phyloP scores from a whole-genome alignment of 768 basidiomycete species.

The Pleurotus cornucopiae region DNA sequence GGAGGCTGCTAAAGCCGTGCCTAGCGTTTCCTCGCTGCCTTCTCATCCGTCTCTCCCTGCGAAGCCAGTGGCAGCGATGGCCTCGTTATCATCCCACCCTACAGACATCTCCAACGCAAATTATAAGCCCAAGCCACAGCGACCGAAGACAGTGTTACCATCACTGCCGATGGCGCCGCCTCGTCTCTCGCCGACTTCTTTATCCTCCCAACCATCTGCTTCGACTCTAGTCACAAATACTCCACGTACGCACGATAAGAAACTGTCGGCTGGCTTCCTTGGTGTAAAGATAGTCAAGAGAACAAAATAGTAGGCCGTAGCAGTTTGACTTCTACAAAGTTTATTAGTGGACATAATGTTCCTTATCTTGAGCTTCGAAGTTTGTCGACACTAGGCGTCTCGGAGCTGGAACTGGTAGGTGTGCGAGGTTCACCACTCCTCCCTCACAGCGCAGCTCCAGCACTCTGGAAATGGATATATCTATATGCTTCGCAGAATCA shows the following conservation, averaged over 20 bases:
- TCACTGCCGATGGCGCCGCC: slow-evolving; percentile 19
- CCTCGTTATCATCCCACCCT: slow-evolving; percentile 11
- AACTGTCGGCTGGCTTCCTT: not conserved
- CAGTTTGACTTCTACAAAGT: no score
- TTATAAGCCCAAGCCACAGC: not conserved
- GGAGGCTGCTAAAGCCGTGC: slow-evolving; percentile 33
- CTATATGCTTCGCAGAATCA: no score
- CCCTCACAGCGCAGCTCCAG: no score
- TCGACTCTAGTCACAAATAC: slow-evolving; percentile 5
- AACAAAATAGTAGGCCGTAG: not conserved
- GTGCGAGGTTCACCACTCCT: no score
- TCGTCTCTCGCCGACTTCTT: slow-evolving; percentile 8
- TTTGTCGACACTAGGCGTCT: no score
- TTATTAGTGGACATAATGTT: no score
- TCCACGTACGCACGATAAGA: slow-evolving; percentile 7
- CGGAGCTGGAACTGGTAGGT: no score
- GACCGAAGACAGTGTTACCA: slow-evolving; percentile 17
- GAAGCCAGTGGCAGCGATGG: slow-evolving; percentile 33
- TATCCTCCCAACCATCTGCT: slow-evolving; percentile 7
- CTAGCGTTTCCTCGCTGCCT: slow-evolving; percentile 11
- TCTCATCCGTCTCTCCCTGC: slow-evolving; percentile 37
- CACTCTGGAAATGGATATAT: no score
- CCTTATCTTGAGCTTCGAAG: no score
- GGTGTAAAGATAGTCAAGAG: slow-evolving; percentile 4
- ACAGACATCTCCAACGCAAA: not conserved